Conservation (phyloP, 2,329 filamentous ascomycete species). For the Aspergillus versicolor region DNA sequence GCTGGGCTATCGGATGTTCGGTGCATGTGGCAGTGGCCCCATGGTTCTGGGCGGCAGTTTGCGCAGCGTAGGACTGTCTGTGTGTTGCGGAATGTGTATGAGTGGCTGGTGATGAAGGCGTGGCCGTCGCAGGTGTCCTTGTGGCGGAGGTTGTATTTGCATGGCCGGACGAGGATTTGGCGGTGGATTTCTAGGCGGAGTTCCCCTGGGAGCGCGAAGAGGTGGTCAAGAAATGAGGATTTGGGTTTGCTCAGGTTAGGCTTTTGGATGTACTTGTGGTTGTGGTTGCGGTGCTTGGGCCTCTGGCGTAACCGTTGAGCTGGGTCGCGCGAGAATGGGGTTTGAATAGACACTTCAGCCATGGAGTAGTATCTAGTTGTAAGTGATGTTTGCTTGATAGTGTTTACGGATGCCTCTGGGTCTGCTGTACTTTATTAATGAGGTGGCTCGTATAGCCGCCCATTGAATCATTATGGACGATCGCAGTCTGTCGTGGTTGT, state of each 20-base stretch:
- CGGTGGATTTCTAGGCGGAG: background rate
- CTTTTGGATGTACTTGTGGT: background rate
- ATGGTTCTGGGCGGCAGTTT: background rate
- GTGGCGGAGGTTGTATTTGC: background rate
- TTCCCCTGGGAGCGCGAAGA: background rate
- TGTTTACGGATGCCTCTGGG: background rate
- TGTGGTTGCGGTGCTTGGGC: background rate
- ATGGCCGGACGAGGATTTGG: background rate
- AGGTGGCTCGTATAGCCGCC: background rate
- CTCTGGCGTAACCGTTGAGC: background rate
- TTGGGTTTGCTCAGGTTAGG: background rate
- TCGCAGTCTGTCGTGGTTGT: background rate
- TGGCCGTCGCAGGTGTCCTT: background rate
- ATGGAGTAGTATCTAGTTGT: background rate
- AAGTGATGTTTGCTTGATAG: background rate
- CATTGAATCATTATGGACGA: background rate
- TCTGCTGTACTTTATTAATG: background rate
- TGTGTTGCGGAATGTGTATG: background rate
- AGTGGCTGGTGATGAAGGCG: background rate
- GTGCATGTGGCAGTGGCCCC: background rate
- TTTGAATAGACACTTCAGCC: background rate
- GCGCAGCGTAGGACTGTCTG: background rate
- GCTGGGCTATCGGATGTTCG: background rate
- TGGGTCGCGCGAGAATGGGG: background rate
- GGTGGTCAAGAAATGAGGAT: background rate